A percentile compares a stretch with the other conserved stretches of the same genome.
phyloP scores from a whole-genome alignment of 345 rosid species.

The Eucalyptus curtisii region DNA sequence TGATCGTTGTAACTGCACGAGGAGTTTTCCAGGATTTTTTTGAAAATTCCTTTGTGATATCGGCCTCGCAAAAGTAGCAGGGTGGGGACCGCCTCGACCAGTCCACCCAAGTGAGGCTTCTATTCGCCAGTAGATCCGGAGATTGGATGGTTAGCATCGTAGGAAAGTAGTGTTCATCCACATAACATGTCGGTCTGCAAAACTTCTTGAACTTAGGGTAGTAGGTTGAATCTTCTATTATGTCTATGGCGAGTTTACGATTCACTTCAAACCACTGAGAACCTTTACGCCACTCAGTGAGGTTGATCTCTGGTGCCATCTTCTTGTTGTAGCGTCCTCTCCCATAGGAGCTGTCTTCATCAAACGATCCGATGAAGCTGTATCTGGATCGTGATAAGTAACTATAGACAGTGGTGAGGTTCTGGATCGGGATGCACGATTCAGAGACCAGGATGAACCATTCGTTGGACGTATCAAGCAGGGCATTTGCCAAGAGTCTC shows the following conservation, averaged over 20 bases:
- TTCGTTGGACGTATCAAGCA: constrained; percentile 80
- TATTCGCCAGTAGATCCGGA: constrained; percentile 54
- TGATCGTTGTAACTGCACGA: constrained; percentile 48
- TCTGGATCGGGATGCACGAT: constrained; percentile 79
- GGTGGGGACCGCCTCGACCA: constrained; percentile 97
- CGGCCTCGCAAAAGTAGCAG: constrained; percentile 60
- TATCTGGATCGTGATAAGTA: constrained; percentile 48
- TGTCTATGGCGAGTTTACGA: constrained; percentile 48
- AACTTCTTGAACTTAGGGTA: constrained; percentile 73
- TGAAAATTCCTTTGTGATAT: constrained; percentile 46
- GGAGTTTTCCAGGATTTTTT: constrained; percentile 25
- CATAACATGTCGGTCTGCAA: constrained; percentile 67
- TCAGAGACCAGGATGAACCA: constrained; percentile 87
- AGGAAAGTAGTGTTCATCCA: constrained; percentile 88
- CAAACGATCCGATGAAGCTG: constrained; percentile 78
- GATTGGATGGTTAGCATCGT: constrained; percentile 63
- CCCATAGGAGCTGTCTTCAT: constrained; percentile 68
- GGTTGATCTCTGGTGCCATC: constrained; percentile 61
- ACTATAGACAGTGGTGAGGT: constrained; percentile 44
- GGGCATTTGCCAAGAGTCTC: constrained; percentile 78
- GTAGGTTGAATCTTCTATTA: constrained; percentile 48
- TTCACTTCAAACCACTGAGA: constrained; percentile 89
- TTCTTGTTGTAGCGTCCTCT: constrained; percentile 58
- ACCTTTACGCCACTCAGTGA: constrained; percentile 88
- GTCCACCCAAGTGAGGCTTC: constrained; percentile 77